Conservation (phyloP, 1,139 yeast species). For the Blastobotrys persicus region DNA sequence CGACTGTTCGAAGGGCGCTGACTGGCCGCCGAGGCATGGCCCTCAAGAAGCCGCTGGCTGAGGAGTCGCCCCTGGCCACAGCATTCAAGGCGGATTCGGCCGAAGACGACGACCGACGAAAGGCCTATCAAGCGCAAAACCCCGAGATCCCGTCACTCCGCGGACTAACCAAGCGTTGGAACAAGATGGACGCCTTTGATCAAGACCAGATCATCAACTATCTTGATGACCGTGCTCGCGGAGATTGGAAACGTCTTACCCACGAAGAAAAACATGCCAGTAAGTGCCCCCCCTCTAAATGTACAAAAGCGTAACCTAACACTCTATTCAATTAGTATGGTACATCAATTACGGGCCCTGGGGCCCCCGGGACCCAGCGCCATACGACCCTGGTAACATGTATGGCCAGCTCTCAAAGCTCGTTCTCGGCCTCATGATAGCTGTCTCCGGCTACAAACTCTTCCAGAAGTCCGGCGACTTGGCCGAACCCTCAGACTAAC, state of each 20-base stretch:
- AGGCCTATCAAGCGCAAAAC: slow-evolving; percentile 31
- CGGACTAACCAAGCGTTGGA: slow-evolving; percentile 39
- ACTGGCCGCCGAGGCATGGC: not conserved
- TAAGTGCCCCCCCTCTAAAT: slow-evolving; percentile 24
- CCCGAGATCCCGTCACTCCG: slow-evolving; percentile 36
- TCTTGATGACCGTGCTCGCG: slow-evolving; percentile 45
- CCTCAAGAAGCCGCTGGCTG: not conserved
- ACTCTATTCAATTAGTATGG: slow-evolving; percentile 28
- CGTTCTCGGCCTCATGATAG: slow-evolving; percentile 26
- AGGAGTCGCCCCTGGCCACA: slow-evolving; percentile 28
- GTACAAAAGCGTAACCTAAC: slow-evolving; percentile 22
- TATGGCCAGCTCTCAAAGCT: slow-evolving; percentile 31
- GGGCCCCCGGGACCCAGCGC: slow-evolving; percentile 38
- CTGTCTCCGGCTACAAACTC: slow-evolving; percentile 33
- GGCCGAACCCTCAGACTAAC: not conserved
- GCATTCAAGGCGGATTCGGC: slow-evolving; percentile 34
- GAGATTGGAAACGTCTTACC: slow-evolving; percentile 41
- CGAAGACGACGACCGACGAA: slow-evolving; percentile 31
- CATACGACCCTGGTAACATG: slow-evolving; percentile 29
- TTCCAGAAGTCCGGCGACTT: slow-evolving; percentile 7
- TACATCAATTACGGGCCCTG: slow-evolving; percentile 40
- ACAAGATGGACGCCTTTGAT: slow-evolving; percentile 38
- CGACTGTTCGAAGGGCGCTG: not conserved
- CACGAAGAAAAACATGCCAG: slow-evolving; percentile 39
- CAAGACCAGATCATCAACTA: slow-evolving; percentile 46